Evolutionary conservation across 106 monocot species (phyloP), one percentile per base, ranked within the genome.

Genomic region (Triglochin maritima): DNA sequence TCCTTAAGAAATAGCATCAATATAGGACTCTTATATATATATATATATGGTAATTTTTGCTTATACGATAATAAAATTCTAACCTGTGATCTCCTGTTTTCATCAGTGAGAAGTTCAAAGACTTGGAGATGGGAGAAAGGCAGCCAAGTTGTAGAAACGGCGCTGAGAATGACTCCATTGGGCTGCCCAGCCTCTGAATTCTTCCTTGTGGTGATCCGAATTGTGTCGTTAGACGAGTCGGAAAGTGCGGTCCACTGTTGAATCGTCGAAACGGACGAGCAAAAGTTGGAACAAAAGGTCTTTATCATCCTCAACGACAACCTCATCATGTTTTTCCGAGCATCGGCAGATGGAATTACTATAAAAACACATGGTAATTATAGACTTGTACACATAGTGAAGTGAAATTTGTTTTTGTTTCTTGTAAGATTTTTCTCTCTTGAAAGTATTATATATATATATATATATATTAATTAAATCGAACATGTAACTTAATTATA

Each of bases 301-400:
- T 70, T 84, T 6, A 99, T 70, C 98, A 99, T 92, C 59, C 98
- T 76, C 10, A 89, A 92, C 4, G 98, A 84, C 29, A 99, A 82
- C 49, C 77, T 92, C 92, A 99, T 92, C 86, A 92, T 89, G 64
- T 92, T 99, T 75, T 84, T 88, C 57, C 92, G 82, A 15, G 78
- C 92, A 69, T 99, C 92, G 3, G 84, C 82, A 2, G 92, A 75
- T 0, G 88, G 80, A 51, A 92, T 86, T 2, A 92, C 98, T 92
- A 75, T 42, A 52, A 54, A 56, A 29, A 29, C 29, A 29, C 29
- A 29, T 29, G 29, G 29, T 29, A 29, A 29, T 29, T 29, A 29
- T 29, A n/a, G n/a, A n/a, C n/a, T n/a, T n/a, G n/a, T n/a, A n/a
- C n/a, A n/a, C n/a, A n/a, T n/a, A 29, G 29, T 29, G 29, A 29